phyloP scores from a whole-genome alignment of 768 basidiomycete genomes.

The Collybiopsis confluens region DNA sequence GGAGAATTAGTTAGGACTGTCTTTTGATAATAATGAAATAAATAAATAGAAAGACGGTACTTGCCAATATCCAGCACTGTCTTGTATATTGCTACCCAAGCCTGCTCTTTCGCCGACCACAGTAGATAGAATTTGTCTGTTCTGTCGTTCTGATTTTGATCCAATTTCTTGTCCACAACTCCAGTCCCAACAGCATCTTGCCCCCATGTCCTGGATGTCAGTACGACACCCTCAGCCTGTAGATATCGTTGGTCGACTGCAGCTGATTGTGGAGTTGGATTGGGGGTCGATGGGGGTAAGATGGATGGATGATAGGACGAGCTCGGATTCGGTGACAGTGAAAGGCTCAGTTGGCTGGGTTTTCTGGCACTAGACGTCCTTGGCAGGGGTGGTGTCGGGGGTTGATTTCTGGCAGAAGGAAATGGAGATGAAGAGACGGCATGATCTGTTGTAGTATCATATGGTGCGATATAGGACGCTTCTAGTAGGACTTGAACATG shows the following conservation, averaged over 20 bases:
- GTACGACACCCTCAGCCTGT: slow-evolving; percentile 69
- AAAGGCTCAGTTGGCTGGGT: slow-evolving; percentile 1
- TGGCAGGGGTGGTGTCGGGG: slow-evolving; percentile 1
- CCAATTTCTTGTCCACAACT: not conserved
- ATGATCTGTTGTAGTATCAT: not conserved
- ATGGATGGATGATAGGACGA: slow-evolving; percentile 50
- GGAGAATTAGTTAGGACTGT: too few species aligned
- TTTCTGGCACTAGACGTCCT: slow-evolving; percentile 4
- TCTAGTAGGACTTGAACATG: slow-evolving; percentile 4
- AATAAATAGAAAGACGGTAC: slow-evolving; percentile 21
- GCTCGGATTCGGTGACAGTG: slow-evolving; percentile 1
- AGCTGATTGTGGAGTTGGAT: slow-evolving; percentile 72
- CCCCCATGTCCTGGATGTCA: slow-evolving; percentile 75
- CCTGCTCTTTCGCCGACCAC: slow-evolving; percentile 54
- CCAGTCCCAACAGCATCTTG: slow-evolving; percentile 29
- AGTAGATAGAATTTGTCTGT: slow-evolving; percentile 60
- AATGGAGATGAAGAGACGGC: slow-evolving; percentile 1
- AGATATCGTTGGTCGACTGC: slow-evolving; percentile 76
- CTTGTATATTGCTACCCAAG: slow-evolving; percentile 80
- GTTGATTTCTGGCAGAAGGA: not conserved
- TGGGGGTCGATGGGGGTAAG: slow-evolving; percentile 79
- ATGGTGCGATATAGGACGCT: slow-evolving; percentile 4
- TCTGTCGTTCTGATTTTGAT: slow-evolving; percentile 8
- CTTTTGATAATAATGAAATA: not conserved
- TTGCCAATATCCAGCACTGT: slow-evolving; percentile 77